These are phyloP conservation scores for Ustilago loliicola DNA, from an alignment of 1,284 basidiomycete species.

Conservation along the genomic window DNA sequence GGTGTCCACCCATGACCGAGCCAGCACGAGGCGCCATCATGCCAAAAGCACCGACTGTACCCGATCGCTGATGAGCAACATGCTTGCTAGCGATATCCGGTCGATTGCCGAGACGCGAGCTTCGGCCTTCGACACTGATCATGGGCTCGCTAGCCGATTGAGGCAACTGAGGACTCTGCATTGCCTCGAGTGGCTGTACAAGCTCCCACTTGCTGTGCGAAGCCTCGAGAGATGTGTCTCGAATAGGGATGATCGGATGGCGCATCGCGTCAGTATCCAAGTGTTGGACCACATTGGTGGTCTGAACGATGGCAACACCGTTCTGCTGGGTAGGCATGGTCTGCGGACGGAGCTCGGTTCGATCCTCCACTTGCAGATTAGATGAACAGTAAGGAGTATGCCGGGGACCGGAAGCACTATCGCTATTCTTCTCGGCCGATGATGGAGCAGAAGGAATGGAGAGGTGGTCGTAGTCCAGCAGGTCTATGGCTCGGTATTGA, in stretches of 20 bases:
- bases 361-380: conserved; percentile 51
- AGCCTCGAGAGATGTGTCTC: conserved; percentile 17
- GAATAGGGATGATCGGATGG: conserved; percentile 5
- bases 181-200: conserved; percentile 8
- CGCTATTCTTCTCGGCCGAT: conserved; percentile 30
- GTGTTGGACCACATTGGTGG: conserved; percentile 3
- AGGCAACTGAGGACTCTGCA: conserved; percentile 15
- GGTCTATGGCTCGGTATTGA: conserved; percentile 37
- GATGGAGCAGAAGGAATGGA: conserved; percentile 50
- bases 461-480: conserved; percentile 42
- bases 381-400: conserved; percentile 53
- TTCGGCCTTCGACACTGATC: conserved; percentile 29
- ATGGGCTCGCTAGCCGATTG: conserved; percentile 8
- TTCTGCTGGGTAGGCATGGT: conserved; percentile 15
- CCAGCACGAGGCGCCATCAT: conserved; percentile 29
- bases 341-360: conserved; percentile 40
- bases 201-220: conserved; percentile 26
- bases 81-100: conserved; percentile 11
- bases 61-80: conserved; percentile 33
- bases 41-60: conserved; percentile 36
- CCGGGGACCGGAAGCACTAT: conserved; percentile 1
- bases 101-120: conserved; percentile 45
- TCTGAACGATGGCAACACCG: conserved; percentile 2
- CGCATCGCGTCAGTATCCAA: conserved; percentile 7
- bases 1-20: conserved; percentile 24